Conservation (phyloP, 768 basidiomycete species). For the Fomitopsis serialis region DNA sequence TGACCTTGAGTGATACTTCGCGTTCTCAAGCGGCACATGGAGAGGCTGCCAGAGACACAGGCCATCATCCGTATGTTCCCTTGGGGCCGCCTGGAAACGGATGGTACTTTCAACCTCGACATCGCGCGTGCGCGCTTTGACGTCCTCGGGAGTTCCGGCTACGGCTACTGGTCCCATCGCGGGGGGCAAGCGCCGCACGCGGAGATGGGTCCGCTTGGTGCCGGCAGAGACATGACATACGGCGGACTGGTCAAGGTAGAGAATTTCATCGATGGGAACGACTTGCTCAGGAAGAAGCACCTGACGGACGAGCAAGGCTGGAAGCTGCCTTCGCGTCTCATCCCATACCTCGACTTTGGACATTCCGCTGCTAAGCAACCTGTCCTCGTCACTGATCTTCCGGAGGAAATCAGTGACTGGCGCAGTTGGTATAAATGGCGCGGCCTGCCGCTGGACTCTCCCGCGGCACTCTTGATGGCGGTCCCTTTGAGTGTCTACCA, state of each 20-base stretch:
- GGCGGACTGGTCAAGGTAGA: too few relatives aligned
- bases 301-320: too few relatives aligned
- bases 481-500: conserved; percentile 38
- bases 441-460: conserved; percentile 35
- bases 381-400: background rate
- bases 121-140: conserved; percentile 30
- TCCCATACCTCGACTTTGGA: too few relatives aligned
- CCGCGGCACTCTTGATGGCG: conserved; percentile 39
- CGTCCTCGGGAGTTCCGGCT: conserved; percentile 33
- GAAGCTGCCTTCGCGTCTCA: too few relatives aligned
- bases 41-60: conserved; percentile 27
- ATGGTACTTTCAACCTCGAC: conserved; percentile 32
- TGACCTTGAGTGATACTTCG: too few relatives aligned
- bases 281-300: too few relatives aligned
- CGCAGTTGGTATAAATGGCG: conserved; percentile 42
- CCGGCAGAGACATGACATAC: too few relatives aligned
- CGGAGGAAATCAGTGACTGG: conserved; percentile 28
- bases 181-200: conserved; percentile 29
- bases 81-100: conserved; percentile 38
- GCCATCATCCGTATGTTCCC: conserved; percentile 32
- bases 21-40: conserved; percentile 31
- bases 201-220: too few relatives aligned
- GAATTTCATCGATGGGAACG: too few relatives aligned
- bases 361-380: too few relatives aligned
- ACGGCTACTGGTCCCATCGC: conserved; percentile 37